A percentile compares a stretch with the other conserved stretches of the same genome.
Evolutionary conservation across 2,329 filamentous ascomycete genomes (phyloP).

Genomic region (Herpotrichia juniperi): DNA sequence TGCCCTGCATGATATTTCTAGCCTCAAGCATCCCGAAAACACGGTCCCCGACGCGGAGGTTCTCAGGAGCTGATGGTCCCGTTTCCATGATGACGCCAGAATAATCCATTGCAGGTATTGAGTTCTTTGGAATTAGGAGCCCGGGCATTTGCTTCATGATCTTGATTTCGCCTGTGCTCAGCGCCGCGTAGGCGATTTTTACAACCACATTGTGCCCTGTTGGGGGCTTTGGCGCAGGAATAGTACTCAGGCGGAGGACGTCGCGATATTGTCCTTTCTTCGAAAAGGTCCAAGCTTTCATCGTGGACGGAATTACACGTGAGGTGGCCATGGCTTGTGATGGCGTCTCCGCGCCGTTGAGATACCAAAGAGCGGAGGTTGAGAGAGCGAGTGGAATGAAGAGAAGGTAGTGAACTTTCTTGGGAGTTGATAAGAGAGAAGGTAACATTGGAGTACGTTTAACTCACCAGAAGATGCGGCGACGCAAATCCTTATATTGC

Average conservation of each 20-base stretch:
- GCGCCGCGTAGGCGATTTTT: conserved; percentile 44
- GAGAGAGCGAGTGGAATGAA: no score
- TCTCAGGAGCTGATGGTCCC: conserved; percentile 7
- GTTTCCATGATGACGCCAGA: conserved; percentile 42
- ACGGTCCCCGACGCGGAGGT: conserved; percentile 38
- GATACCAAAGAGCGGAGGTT: not conserved
- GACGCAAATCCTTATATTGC: no score
- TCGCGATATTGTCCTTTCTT: conserved; percentile 6
- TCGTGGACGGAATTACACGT: conserved; percentile 9
- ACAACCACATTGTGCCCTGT: conserved; percentile 14
- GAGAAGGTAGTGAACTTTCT: no score
- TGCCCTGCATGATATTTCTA: conserved; percentile 37
- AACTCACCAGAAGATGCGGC: no score
- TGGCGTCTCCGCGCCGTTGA: not conserved
- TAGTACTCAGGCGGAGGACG: conserved; percentile 9
- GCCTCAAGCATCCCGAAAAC: conserved; percentile 47
- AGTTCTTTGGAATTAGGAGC: conserved; percentile 39
- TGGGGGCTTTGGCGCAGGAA: conserved; percentile 8
- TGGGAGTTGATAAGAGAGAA: no score
- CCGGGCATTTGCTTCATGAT: conserved; percentile 48
- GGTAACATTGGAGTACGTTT: no score
- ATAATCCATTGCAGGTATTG: conserved; percentile 48
- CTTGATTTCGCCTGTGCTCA: conserved; percentile 49
- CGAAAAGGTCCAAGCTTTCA: conserved; percentile 23
- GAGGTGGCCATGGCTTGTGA: conserved; percentile 5